Base-by-base conservation (phyloP, 139 green algal genomes). In the Nannochloris sp. region DNA sequence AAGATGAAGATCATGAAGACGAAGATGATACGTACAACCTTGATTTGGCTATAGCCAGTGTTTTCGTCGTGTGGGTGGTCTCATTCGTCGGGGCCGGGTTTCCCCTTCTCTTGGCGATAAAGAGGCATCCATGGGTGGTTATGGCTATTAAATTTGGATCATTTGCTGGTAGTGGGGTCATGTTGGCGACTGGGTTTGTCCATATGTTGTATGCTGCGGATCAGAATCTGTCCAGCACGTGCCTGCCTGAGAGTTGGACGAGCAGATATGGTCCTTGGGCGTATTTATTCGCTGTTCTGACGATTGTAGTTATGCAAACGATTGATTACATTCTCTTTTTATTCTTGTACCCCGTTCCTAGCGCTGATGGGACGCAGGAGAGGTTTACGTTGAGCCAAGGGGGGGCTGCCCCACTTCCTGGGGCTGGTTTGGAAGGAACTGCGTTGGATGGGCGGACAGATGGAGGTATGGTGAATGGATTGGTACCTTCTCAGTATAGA, bases 101-200 rank as follows among this genome's bases (percentile, higher is more conserved):
- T 20, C 60, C 60, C 16, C 33, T 45, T 9, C 1, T 53, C 5
- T 23, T 66, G 31, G 26, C 13, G 23, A 20, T 66, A 9, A 66
- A 59, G 30, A 56, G 60, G 8, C 33, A 53, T 37, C 36, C 60
- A 28, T 66, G 48, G 46, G 11, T 66, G n/a, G 37, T 66, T 25
- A 25, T 66, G 40, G 16, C 17, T 6, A 56, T 66, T 12, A 66
- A 66, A 66, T 23, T 66, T 26, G 60, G 60, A 12, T 28, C 28
- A 28, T 66, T 66, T 66, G 16, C 36, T 45, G 60, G 60, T 25
- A 67, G 53, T 36, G 69, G 69, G 26, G 57, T 61, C 11, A 60
- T 83, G 28, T 33, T 82, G 23, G 62, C 71, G n/a, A 82, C 75
- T 49, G 72, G 69, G 3, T 67, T 82, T 5, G 65, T 88, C 25